Base-by-base conservation (phyloP, 768 basidiomycete genomes). In the Chiua virens region DNA sequence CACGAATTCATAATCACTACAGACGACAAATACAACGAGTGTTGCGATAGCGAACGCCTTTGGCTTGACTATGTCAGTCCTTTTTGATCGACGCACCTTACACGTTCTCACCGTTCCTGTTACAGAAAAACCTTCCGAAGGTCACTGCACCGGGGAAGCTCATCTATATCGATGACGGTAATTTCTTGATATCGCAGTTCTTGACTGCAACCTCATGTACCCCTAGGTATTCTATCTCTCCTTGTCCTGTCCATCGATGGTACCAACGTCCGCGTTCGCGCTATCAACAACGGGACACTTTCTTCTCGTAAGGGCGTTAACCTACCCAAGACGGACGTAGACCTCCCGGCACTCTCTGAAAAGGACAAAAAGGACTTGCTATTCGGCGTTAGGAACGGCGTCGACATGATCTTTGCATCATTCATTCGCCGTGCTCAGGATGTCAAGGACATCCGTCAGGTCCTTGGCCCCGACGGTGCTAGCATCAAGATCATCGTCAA, bases 401-500 rank as follows among this genome's bases (percentile, higher is more conserved):
- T 99, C 56, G 97, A 99, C 79, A 98, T 99, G 95, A 73, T 99
- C 64, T 99, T 99, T 68, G 97, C 97, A 7, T 98, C 97, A 4
- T 99, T 98, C 72, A 98, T 99, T 72, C 93, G 97, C 55, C 86
- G 89, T 50, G 96, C 84, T 23, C 81, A 97, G 62, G 97, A 99
- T 69, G 95, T 99, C 67, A 80, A 76, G 58, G 92, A 97, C 63
- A 98, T 99, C 70, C 89, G 94, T 58, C 79, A 83, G 44, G 91
- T 95, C 55, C 86, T 99, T 58, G 97, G 97, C 42, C 87, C 95
- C 30, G 94, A 93, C 45, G 97, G 97, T 50, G 89, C 92, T 49
- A 86, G 75, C 75, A 94, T 99, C 80, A 98, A 98, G 75, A 93
- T 99, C 71, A 98, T 99, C 60, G 94, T 96, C 75, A 99, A 99